These are phyloP conservation scores for Populus hybrid DNA, from an alignment of 441 rosid species.

Conservation along the genomic window DNA sequence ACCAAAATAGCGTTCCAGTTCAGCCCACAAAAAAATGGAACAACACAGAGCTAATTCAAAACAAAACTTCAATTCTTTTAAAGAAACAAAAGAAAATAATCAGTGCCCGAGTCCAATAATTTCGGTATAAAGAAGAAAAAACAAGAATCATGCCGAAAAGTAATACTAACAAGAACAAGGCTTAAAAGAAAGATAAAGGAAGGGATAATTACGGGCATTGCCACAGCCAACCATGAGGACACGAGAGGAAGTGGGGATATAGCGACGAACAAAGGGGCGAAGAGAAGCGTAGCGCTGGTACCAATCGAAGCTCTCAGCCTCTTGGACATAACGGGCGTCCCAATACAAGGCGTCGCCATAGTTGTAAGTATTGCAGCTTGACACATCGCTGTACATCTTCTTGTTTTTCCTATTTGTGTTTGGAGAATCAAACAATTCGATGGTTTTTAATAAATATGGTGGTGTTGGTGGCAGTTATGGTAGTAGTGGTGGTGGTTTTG, in stretches of 20 bases:
- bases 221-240: conserved; percentile 97
- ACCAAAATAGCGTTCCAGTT: background rate
- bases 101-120: background rate
- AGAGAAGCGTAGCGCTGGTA: conserved; percentile 91
- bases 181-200: background rate
- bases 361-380: conserved; percentile 79
- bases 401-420: background rate
- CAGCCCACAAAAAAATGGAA: background rate
- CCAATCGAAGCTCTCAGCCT: conserved; percentile 78
- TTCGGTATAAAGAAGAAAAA: background rate
- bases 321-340: conserved; percentile 82
- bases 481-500: background rate
- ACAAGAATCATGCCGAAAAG: background rate
- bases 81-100: background rate
- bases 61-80: background rate
- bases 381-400: conserved; percentile 61
- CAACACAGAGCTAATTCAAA: background rate
- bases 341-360: conserved; percentile 87
- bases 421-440: background rate
- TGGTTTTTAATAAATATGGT: background rate
- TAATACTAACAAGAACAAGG: background rate
- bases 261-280: conserved; percentile 72
- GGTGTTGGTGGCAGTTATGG: background rate
- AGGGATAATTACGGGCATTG: conserved; percentile 65
- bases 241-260: conserved; percentile 61